A percentile compares a stretch with the other conserved stretches of the same genome.
Conservation (phyloP, 192 early-diverging fungal species). For the Coemansia aciculifera region DNA sequence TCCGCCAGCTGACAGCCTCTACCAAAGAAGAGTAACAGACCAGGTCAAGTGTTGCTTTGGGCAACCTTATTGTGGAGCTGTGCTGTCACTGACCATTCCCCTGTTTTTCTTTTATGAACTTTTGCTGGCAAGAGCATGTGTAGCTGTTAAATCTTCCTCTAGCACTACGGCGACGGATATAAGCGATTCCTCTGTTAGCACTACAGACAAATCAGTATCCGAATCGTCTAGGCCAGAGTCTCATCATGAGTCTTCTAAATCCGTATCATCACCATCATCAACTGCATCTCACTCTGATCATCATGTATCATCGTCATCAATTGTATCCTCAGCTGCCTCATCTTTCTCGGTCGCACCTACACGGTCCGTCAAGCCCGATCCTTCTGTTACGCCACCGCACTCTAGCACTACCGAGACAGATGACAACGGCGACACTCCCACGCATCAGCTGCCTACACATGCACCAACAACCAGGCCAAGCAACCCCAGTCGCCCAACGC, state of each 20-base stretch:
- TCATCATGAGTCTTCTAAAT: not conserved
- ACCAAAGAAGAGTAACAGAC: not conserved
- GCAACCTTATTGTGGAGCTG: not conserved
- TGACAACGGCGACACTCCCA: not conserved
- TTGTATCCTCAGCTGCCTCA: not conserved
- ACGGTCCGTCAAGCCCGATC: not conserved
- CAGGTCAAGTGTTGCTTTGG: not conserved
- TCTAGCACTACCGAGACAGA: not conserved
- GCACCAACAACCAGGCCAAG: slow-evolving; percentile 6
- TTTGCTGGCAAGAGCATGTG: slow-evolving; percentile 5
- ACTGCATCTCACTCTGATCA: slow-evolving; percentile 1
- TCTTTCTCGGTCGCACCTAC: not conserved
- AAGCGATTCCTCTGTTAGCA: slow-evolving; percentile 6
- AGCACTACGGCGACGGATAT: not conserved
- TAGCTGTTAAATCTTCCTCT: not conserved
- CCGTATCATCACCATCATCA: not conserved
- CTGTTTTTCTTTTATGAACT: not conserved
- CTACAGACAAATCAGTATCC: not conserved
- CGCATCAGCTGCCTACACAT: not conserved
- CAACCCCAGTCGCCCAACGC: not conserved
- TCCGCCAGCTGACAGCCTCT: not conserved
- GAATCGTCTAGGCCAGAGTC: not conserved
- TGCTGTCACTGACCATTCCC: slow-evolving; percentile 1
- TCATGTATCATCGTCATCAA: not conserved
- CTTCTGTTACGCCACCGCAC: not conserved